Evolutionary conservation across 1,139 yeast genomes (phyloP).

Genomic region (Saccharomyces hybrid): DNA sequence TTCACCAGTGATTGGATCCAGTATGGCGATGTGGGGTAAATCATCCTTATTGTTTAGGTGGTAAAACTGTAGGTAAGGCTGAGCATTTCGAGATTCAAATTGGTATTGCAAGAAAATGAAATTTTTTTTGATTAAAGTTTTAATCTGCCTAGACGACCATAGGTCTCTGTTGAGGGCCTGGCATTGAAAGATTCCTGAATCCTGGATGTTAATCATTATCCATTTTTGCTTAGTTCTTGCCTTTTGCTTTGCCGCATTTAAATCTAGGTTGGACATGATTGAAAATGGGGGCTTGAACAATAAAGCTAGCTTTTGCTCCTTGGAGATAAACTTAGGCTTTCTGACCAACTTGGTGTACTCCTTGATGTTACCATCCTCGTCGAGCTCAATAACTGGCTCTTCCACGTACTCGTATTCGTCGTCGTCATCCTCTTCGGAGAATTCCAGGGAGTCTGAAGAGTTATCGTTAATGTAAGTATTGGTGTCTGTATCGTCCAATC

Average conservation of each 20-base stretch:
- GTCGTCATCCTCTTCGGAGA: constrained; percentile 19
- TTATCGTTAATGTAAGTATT: constrained; percentile 19
- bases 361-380: constrained; percentile 30
- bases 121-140: constrained; percentile 53
- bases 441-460: constrained; percentile 11
- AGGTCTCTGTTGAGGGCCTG: constrained; percentile 88
- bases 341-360: constrained; percentile 27
- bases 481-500: constrained; percentile 22
- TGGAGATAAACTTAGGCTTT: constrained; percentile 23
- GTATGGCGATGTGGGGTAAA: constrained; percentile 82
- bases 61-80: constrained; percentile 62
- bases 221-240: constrained; percentile 67
- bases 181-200: constrained; percentile 73
- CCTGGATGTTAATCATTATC: constrained; percentile 84
- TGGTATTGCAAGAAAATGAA: constrained; percentile 81
- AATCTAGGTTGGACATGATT: constrained; percentile 54
- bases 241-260: constrained; percentile 62
- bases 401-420: constrained; percentile 30
- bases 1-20: constrained; percentile 95
- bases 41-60: constrained; percentile 42
- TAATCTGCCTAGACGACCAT: constrained; percentile 72
- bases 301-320: constrained; percentile 52
- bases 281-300: constrained; percentile 93
- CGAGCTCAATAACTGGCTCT: constrained; percentile 30
- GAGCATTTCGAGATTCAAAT: constrained; percentile 66